Percentiles rank a stretch among this genome's conserved stretches.
These are phyloP conservation scores for Teratosphaeria pseudoeucalypti DNA, from an alignment of 2,329 filamentous ascomycete genomes.

Conservation along the genomic window DNA sequence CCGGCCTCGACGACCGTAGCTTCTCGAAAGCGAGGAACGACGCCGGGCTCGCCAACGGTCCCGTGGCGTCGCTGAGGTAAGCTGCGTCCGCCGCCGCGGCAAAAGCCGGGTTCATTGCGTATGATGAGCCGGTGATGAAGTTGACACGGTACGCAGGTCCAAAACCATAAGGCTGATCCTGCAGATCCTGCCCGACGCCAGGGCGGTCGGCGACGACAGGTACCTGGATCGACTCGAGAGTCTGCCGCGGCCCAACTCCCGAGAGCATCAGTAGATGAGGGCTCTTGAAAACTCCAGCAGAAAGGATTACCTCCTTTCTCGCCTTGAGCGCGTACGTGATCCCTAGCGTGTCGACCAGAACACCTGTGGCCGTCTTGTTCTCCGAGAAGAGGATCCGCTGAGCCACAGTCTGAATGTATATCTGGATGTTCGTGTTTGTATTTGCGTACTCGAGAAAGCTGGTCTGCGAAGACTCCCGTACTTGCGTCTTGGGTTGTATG, in stretches of 20 bases:
- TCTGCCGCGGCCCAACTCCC: constrained; percentile 46
- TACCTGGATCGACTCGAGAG: constrained; percentile 45
- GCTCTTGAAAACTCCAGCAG: constrained; percentile 50
- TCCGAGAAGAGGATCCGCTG: constrained; percentile 24
- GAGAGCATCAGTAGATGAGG: constrained; percentile 56
- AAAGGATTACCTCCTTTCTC: constrained; percentile 36
- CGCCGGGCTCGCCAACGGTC: constrained; percentile 39
- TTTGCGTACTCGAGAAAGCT: constrained; percentile 18
- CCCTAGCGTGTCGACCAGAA: constrained; percentile 16
- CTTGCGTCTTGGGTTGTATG: constrained; percentile 14
- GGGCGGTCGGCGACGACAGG: constrained; percentile 44
- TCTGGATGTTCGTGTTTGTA: constrained; percentile 17
- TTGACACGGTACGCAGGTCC: constrained; percentile 29
- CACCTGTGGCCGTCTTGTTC: constrained; percentile 20
- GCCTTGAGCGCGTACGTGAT: constrained; percentile 22
- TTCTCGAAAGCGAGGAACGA: constrained; percentile 37
- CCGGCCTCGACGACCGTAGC: constrained; percentile 14
- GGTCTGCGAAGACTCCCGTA: constrained; percentile 16
- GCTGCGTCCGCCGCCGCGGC: constrained; percentile 24
- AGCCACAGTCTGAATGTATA: constrained; percentile 26
- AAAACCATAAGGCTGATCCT: constrained; percentile 39
- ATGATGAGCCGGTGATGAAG: constrained; percentile 42
- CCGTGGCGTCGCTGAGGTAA: constrained; percentile 30
- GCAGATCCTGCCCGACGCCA: constrained; percentile 53
- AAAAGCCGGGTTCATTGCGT: constrained; percentile 21